Percentiles rank a stretch among this genome's conserved stretches.
Conservation (phyloP, 2,329 filamentous ascomycete species). For the Blastomyces emzantsi region DNA sequence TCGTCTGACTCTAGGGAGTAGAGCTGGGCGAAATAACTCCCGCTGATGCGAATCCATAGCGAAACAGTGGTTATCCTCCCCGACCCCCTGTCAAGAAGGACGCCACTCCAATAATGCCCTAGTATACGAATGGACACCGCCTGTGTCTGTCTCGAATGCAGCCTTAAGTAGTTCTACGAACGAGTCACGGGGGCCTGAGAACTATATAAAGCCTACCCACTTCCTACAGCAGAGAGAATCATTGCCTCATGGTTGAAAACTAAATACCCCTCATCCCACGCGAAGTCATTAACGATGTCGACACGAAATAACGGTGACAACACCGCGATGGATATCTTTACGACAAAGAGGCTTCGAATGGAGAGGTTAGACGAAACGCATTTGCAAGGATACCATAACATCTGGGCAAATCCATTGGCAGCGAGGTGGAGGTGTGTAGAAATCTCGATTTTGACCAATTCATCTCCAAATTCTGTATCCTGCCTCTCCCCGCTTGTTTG, state of each 20-base stretch:
- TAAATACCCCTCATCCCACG: neutral
- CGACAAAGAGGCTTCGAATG: neutral
- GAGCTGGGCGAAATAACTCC: neutral
- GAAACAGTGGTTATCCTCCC: neutral
- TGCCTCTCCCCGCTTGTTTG: neutral
- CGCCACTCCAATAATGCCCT: neutral
- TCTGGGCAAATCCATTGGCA: neutral
- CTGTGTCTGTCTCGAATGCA: too few species aligned
- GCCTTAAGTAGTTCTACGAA: neutral
- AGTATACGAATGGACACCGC: neutral
- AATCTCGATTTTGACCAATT: neutral
- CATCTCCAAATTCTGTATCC: neutral
- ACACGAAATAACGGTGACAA: neutral
- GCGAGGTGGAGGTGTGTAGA: neutral
- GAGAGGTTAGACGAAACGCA: neutral
- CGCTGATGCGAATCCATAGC: neutral
- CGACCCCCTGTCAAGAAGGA: neutral
- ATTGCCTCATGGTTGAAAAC: neutral
- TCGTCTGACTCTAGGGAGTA: too few species aligned
- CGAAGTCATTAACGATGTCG: neutral
- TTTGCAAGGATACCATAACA: neutral
- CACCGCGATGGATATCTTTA: neutral
- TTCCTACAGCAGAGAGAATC: neutral
- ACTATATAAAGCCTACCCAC: neutral
- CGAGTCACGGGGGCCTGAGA: neutral